Percentiles rank a stretch among this genome's conserved stretches.
Evolutionary conservation across 2,329 filamentous ascomycete species (phyloP).

Genomic region (Xylariaceae sp.): DNA sequence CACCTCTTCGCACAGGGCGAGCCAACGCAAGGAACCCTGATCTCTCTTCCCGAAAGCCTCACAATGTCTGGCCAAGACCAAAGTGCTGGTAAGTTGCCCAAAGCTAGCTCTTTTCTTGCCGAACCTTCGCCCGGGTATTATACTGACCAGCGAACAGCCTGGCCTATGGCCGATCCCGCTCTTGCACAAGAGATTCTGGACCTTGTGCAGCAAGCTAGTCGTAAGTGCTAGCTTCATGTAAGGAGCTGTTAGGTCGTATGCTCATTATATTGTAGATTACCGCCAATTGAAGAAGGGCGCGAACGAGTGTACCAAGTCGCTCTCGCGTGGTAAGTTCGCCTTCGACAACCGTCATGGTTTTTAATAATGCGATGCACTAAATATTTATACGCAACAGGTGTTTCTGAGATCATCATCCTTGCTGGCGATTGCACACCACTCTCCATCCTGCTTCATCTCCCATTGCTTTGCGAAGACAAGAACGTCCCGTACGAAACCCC

Average conservation of each 20-base stretch:
- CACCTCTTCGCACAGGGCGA: conserved; percentile 54
- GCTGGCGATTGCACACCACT: conserved; percentile 88
- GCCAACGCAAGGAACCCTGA: conserved; percentile 68
- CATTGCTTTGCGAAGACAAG: conserved; percentile 85
- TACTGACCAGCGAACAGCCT: conserved; percentile 50
- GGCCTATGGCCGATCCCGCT: conserved; percentile 74
- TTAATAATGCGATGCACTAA: conserved; percentile 1
- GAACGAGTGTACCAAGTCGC: conserved; percentile 84
- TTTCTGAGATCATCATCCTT: conserved; percentile 86
- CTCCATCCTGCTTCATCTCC: conserved; percentile 87
- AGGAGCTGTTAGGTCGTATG: not conserved
- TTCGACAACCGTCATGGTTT: not conserved
- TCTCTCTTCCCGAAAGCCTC: conserved; percentile 1
- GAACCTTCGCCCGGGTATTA: not conserved
- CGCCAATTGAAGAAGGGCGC: conserved; percentile 88
- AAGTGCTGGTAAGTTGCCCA: conserved; percentile 32
- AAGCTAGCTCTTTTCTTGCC: not conserved
- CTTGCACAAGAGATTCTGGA: conserved; percentile 84
- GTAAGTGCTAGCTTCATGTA: conserved; percentile 35
- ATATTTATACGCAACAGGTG: conserved; percentile 42
- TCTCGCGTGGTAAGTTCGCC: conserved; percentile 71
- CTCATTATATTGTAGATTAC: conserved; percentile 31
- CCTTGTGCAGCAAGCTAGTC: conserved; percentile 72
- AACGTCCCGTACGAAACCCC: conserved; percentile 50
- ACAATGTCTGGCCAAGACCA: conserved; percentile 40